Conservation (phyloP, 129 eudicot species). For the Glebionis coronaria region DNA sequence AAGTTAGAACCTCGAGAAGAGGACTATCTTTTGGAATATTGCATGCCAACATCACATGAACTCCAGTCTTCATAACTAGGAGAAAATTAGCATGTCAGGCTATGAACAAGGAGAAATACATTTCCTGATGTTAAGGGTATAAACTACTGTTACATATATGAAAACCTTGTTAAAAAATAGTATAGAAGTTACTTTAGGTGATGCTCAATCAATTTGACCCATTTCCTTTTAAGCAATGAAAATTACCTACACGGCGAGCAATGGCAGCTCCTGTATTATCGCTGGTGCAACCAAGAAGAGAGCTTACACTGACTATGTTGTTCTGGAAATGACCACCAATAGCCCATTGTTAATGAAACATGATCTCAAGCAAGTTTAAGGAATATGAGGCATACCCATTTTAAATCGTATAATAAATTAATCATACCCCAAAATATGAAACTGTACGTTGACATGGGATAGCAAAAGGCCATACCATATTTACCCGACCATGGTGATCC, state of each 20-base stretch:
- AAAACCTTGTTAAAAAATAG: too few relatives aligned
- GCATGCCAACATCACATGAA: conserved; percentile 70
- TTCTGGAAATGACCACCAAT: conserved; percentile 40
- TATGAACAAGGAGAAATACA: neutral
- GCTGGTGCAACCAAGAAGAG: conserved; percentile 73
- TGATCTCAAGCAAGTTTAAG: too few relatives aligned
- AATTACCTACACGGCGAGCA: conserved; percentile 71
- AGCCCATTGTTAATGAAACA: neutral
- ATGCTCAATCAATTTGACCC: neutral
- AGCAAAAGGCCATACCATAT: too few relatives aligned
- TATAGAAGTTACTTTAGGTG: too few relatives aligned
- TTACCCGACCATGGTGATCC: neutral
- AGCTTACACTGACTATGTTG: conserved; percentile 68
- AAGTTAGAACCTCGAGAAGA: conserved; percentile 67
- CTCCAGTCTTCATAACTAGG: conserved; percentile 76
- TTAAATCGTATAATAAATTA: too few relatives aligned
- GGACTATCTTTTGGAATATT: conserved; percentile 86
- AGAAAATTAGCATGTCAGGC: conserved; percentile 24
- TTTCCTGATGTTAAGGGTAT: neutral
- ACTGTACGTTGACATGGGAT: too few relatives aligned
- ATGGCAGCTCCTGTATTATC: conserved; percentile 90
- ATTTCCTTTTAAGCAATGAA: neutral
- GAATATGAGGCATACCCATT: too few relatives aligned
- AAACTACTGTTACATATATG: too few relatives aligned
- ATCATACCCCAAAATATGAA: too few relatives aligned